Conservation (phyloP, 306 rosid species). For the Glycyrrhiza uralensis region DNA sequence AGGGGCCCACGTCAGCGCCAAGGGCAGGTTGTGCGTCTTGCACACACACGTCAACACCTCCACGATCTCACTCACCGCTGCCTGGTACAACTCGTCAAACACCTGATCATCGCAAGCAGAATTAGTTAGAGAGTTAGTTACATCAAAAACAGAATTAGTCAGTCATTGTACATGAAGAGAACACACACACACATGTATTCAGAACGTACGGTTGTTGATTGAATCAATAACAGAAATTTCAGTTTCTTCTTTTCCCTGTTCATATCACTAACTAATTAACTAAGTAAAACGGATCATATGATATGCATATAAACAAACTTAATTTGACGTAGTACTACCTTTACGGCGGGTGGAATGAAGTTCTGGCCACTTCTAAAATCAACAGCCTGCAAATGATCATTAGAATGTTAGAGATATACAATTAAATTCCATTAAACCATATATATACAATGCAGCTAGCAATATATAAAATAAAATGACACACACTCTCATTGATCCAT, state of each 20-base stretch:
- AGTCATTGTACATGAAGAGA: no score
- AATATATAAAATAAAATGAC: no score
- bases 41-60: slow-evolving; percentile 51
- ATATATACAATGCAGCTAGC: no score
- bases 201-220: no score
- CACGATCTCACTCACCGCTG: slow-evolving; percentile 48
- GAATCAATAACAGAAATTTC: no score
- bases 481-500: no score
- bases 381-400: slow-evolving; percentile 36
- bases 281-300: not conserved
- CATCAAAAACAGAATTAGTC: no score
- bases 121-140: no score
- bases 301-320: not conserved
- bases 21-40: slow-evolving; percentile 50
- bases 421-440: no score
- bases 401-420: not conserved
- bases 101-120: slow-evolving; percentile 39
- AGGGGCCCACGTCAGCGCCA: slow-evolving; percentile 60
- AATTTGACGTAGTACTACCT: slow-evolving; percentile 19
- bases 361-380: slow-evolving; percentile 48
- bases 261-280: no score
- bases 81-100: slow-evolving; percentile 49
- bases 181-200: no score
- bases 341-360: slow-evolving; percentile 32
- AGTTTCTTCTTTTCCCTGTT: no score